These are phyloP conservation scores for Trichosporon faecale DNA, from an alignment of 1,284 basidiomycete species.

Conservation along the genomic window DNA sequence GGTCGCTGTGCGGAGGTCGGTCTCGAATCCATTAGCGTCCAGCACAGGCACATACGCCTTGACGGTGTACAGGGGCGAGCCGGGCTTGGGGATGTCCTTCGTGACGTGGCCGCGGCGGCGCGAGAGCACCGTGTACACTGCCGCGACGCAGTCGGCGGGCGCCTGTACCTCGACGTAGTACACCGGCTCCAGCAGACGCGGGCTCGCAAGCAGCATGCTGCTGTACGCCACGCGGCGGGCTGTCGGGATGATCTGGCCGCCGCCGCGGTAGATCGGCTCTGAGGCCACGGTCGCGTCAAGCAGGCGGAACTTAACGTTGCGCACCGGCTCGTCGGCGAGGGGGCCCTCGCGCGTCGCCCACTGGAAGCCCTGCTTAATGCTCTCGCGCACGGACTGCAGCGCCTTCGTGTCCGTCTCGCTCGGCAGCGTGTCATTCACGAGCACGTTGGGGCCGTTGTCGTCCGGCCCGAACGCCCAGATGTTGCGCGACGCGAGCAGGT, in stretches of 20 bases:
- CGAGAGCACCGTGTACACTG: conserved; percentile 95
- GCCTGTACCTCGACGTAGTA: conserved; percentile 98
- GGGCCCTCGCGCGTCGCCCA: conserved; percentile 98
- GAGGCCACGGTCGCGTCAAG: conserved; percentile 85
- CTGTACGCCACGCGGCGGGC: conserved; percentile 97
- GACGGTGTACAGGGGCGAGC: conserved; percentile 94
- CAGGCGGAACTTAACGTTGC: conserved; percentile 96
- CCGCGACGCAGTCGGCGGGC: conserved; percentile 95
- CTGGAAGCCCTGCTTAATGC: conserved; percentile 98
- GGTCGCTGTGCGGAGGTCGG: conserved; percentile 92
- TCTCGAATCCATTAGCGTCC: conserved; percentile 98
- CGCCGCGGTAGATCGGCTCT: conserved; percentile 95
- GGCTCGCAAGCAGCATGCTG: conserved; percentile 95
- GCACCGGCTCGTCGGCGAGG: conserved; percentile 95
- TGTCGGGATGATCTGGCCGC: conserved; percentile 95
- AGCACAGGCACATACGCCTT: conserved; percentile 97
- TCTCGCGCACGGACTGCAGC: conserved; percentile 82
- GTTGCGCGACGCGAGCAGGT: conserved; percentile 90
- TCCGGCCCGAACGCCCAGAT: conserved; percentile 99
- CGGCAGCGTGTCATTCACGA: conserved; percentile 94
- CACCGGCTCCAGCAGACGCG: conserved; percentile 90
- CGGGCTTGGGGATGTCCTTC: conserved; percentile 94
- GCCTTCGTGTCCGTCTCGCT: conserved; percentile 94
- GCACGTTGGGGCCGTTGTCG: conserved; percentile 85
- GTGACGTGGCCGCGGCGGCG: conserved; percentile 96